Percentiles rank a stretch among this genome's conserved stretches.
Conservation (phyloP, 2,329 filamentous ascomycete genomes). For the Fusarium succisae region DNA sequence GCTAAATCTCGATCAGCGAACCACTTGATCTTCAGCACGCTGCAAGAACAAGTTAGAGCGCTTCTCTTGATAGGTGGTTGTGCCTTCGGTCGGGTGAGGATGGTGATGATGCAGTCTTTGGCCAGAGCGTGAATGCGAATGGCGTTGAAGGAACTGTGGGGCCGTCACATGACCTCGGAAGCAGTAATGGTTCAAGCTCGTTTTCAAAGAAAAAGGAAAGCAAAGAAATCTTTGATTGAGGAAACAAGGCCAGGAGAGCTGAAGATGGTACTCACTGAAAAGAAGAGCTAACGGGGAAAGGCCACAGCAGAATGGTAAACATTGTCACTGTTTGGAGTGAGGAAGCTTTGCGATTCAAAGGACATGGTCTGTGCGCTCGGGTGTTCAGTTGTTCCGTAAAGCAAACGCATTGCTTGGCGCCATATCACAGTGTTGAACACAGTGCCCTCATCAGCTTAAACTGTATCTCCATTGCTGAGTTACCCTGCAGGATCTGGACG, state of each 20-base stretch:
- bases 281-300: not conserved
- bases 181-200: not conserved
- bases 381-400: not conserved
- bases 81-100: not conserved
- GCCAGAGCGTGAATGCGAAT: not conserved
- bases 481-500: not conserved
- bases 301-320: not conserved
- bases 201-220: too few species aligned
- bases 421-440: accelerated
- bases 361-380: not conserved
- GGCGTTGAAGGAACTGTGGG: not conserved
- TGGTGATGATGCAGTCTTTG: not conserved
- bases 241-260: accelerated
- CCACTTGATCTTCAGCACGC: slow-evolving; percentile 1
- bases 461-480: not conserved
- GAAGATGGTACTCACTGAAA: not conserved
- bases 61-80: not conserved
- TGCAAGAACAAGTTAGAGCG: not conserved
- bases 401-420: not conserved
- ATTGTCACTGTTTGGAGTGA: not conserved
- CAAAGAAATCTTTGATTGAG: accelerated
- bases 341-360: not conserved
- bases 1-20: not conserved
- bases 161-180: not conserved
- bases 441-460: not conserved